These are phyloP conservation scores for Colletotrichum cereale DNA, from an alignment of 2,329 filamentous ascomycete species.

Conservation along the genomic window DNA sequence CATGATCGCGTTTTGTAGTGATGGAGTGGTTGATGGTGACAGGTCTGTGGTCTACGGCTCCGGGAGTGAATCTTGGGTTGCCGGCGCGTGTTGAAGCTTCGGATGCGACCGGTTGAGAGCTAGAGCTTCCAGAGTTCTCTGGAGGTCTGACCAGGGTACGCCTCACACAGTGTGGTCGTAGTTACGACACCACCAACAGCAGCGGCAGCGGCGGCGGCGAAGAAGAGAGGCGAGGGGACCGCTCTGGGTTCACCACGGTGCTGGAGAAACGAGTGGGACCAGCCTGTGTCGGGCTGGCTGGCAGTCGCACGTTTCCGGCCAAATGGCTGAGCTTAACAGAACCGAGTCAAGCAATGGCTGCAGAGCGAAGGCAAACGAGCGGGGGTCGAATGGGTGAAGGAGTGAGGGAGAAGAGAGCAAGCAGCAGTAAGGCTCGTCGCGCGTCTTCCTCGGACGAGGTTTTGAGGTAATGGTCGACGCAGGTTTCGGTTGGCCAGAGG, in stretches of 20 bases:
- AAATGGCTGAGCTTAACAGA: conserved; percentile 23
- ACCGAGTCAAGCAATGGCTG: conserved; percentile 22
- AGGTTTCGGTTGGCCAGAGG: conserved; percentile 13
- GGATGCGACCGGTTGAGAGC: conserved; percentile 9
- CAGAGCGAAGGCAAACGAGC: conserved; percentile 16
- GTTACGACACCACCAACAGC: conserved; percentile 7
- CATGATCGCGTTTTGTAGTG: conserved; percentile 39
- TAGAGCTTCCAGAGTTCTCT: conserved; percentile 31
- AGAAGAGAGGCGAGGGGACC: conserved; percentile 20
- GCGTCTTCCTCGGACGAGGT: conserved; percentile 1
- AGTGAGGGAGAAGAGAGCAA: not conserved
- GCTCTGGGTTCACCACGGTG: conserved; percentile 33
- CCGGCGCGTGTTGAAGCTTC: conserved; percentile 24
- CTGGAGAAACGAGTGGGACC: conserved; percentile 41
- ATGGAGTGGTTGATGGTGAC: conserved; percentile 14
- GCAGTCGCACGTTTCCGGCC: conserved; percentile 36
- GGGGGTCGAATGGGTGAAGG: conserved; percentile 6
- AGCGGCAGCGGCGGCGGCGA: conserved; percentile 9
- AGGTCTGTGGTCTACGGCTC: conserved; percentile 14
- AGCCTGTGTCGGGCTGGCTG: conserved; percentile 23
- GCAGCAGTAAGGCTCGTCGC: conserved; percentile 7
- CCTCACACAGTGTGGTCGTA: conserved; percentile 27
- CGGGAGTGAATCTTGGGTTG: conserved; percentile 14
- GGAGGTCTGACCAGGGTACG: conserved; percentile 12
- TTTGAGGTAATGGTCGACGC: conserved; percentile 8